Base-by-base conservation (phyloP, 208 protist genomes). In the Leishmania braziliensis region DNA sequence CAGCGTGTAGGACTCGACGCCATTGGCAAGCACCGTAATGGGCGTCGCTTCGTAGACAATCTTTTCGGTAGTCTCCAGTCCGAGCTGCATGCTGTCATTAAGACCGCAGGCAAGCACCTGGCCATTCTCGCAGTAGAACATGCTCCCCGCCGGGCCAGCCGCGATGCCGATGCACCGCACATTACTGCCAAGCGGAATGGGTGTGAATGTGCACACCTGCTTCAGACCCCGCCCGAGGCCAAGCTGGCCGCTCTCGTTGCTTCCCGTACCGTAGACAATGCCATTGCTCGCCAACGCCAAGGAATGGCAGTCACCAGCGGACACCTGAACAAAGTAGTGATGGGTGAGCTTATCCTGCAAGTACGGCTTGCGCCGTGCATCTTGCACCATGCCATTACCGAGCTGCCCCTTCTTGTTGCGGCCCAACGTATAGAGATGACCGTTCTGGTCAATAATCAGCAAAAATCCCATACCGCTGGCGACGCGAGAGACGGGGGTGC, bases 391-490 rank as follows among this genome's bases (percentile, higher is more conserved):
- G 29, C 92, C 92, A 84, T 94, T 94, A 53, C 95, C 95, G 43
- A 98, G 89, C 87, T 98, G 95, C 0, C 95, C 95, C 70, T 94
- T 93, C 58, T 90, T 91, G 89, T 98, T 98, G n/a, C 89, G 81
- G 5, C 95, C 95, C 29, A 94, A 78, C 33, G 92, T 90, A 77
- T 90, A 90, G 39, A 98, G 88, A n/a, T 94, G 91, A 20, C 95
- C 95, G 85, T 90, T 94, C 81, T 96, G 89, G 86, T 98, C 93
- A 73, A 98, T 96, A 65, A 96, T 87, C 51, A 96, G 84, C 66
- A 94, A 70, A 82, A 98, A 98, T 23, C 90, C 87, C 29, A 81
- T 92, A 60, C 95, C 95, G 70, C 91, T 91, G 16, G 93, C 88
- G n/a, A 98, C 82, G 65, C 93, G 93, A 6, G 93, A 95, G 48